Evolutionary conservation across 148 eudicot genomes (phyloP), one percentile per base, ranked within the genome.

Genomic region (Linanthus parryae): DNA sequence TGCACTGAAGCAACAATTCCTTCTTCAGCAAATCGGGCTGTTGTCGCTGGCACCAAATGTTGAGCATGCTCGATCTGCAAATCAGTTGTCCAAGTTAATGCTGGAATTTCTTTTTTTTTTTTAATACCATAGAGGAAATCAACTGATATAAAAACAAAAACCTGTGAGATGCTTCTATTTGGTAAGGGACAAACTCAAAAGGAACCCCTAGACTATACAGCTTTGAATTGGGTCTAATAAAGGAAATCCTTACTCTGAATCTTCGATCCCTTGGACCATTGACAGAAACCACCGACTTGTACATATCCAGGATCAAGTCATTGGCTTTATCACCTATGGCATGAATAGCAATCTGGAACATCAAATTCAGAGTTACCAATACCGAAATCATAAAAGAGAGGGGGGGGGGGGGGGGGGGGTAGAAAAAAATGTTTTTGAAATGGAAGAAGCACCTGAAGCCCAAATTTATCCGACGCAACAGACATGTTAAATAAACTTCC

Each of bases 21-120:
- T 54, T 70, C 85, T 72, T 80, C 59, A 57, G 96, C 92, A 61
- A 88, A 94, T 35, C 80, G 76, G 53, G 73, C 70, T 50, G 72
- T 74, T 26, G 78, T 51, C 22, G 80, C 95, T 54, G 71, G 75
- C 26, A 75, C 78, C 75, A 94, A 72, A 88, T 94, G 99, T 73
- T 94, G 99, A 62, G 95, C 92, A 78, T 94, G 99, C 63, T 94
- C 99, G 63, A 94, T 82, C 99, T 92, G 83, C 67, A 72, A 72
- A 21, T 9, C 13, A 31, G 29, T 47, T 45, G 43, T 43, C 28
- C 20, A 48, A 30, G 42, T 20, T 2, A 48, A 64, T 20, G 18
- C 2, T n/a, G n/a, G n/a, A n/a, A n/a, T n/a, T n/a, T n/a, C n/a
- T n/a, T n/a, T n/a, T n/a, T n/a, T n/a, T n/a, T n/a, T n/a, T 26